Conservation (phyloP, 306 rosid genomes). For the Gynostemma pentaphyllum region DNA sequence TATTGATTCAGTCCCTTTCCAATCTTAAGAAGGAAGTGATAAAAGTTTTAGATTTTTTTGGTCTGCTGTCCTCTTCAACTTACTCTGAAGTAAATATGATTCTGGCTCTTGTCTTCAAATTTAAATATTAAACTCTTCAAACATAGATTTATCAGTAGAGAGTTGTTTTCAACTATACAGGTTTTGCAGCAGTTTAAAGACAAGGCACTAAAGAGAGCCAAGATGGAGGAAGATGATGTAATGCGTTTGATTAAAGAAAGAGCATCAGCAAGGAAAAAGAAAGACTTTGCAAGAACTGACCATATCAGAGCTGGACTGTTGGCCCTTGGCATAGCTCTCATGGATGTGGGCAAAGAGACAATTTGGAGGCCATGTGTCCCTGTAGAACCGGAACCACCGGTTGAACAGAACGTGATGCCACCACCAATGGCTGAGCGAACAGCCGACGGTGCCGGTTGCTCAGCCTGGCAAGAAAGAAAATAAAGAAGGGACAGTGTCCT, state of each 20-base stretch:
- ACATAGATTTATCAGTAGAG: not conserved
- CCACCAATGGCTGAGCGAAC: not conserved
- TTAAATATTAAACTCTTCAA: not conserved
- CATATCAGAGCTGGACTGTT: slow-evolving; percentile 58
- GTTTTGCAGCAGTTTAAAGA: slow-evolving; percentile 72
- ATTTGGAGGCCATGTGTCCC: slow-evolving; percentile 15
- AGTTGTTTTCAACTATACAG: slow-evolving; percentile 21
- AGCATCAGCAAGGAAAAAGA: slow-evolving; percentile 61
- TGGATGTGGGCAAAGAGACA: slow-evolving; percentile 71
- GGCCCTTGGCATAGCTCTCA: slow-evolving; percentile 67
- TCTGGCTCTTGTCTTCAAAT: not conserved
- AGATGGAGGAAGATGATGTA: slow-evolving; percentile 56
- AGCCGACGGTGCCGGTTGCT: not conserved
- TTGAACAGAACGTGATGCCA: not conserved
- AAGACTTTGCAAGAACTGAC: slow-evolving; percentile 63
- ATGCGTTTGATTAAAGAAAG: slow-evolving; percentile 51
- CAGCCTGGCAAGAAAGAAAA: not conserved
- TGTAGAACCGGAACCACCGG: slow-evolving; percentile 1
- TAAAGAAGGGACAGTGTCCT: not conserved
- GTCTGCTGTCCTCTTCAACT: slow-evolving; percentile 42
- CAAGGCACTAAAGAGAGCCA: slow-evolving; percentile 72
- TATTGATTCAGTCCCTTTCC: slow-evolving; percentile 44
- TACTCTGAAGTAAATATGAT: slow-evolving; percentile 51
- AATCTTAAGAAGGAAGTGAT: slow-evolving; percentile 50
- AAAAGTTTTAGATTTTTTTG: slow-evolving; percentile 41